Percentiles rank a stretch among this genome's conserved stretches.
These are phyloP conservation scores for Vitis labrusca DNA, from an alignment of 164 flowering plant species.

Conservation along the genomic window DNA sequence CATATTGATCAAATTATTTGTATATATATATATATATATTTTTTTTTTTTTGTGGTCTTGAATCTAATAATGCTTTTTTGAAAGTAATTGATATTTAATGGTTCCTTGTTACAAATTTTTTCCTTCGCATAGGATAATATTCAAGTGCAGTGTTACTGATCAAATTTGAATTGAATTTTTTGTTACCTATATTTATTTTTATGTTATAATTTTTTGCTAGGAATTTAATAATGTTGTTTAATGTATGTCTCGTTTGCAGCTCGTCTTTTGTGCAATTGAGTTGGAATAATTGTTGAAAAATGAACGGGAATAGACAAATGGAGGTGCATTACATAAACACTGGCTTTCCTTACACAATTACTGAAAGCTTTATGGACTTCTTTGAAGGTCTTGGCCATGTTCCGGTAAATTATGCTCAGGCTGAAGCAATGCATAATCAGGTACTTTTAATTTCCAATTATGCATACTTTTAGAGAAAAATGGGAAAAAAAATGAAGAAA, in stretches of 20 bases:
- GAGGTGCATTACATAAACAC: constrained; percentile 73
- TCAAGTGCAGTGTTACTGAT: too few species aligned
- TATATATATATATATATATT: too few species aligned
- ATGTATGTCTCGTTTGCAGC: constrained; percentile 7
- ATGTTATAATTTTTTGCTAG: not conserved
- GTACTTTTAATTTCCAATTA: constrained; percentile 19
- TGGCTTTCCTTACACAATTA: constrained; percentile 64
- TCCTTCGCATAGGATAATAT: too few species aligned
- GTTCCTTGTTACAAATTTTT: too few species aligned
- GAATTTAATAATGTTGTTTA: not conserved
- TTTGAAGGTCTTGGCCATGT: constrained; percentile 61
- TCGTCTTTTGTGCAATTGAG: constrained; percentile 1
- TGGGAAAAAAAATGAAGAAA: not conserved
- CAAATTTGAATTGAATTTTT: not conserved
- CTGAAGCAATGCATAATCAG: constrained; percentile 50
- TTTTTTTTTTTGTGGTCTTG: too few species aligned
- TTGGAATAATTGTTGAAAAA: constrained; percentile 15
- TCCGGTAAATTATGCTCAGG: constrained; percentile 40
- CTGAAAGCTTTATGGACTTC: constrained; percentile 73
- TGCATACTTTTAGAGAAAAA: too few species aligned
- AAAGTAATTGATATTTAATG: too few species aligned
- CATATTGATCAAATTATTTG: too few species aligned
- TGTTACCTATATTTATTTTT: not conserved
- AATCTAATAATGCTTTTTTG: too few species aligned
- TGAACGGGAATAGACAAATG: constrained; percentile 53